Conservation (phyloP, 257 asterid genomes). For the Solanum sitiens region DNA sequence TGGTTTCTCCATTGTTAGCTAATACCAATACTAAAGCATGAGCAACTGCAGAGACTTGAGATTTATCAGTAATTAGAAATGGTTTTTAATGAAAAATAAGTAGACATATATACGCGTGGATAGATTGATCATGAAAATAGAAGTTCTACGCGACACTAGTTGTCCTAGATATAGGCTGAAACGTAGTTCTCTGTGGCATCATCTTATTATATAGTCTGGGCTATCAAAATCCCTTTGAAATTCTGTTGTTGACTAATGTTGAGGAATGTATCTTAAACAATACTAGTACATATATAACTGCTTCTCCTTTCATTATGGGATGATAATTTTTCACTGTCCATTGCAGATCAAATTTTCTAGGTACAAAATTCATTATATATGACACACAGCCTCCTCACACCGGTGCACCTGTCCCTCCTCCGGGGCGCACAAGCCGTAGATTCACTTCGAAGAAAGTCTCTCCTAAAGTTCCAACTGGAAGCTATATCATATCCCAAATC, state of each 20-base stretch:
- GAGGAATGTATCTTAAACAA: neutral
- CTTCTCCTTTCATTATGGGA: neutral
- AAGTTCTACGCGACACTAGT: neutral
- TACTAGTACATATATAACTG: neutral
- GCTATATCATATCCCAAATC: conserved; percentile 71
- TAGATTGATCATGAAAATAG: neutral
- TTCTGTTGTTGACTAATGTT: neutral
- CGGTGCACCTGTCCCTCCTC: conserved; percentile 41
- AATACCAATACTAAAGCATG: neutral
- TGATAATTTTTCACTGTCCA: neutral
- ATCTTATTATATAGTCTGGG: neutral
- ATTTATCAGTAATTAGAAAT: neutral
- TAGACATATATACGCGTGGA: neutral
- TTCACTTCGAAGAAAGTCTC: conserved; percentile 56
- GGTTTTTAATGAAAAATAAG: neutral
- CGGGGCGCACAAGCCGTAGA: conserved; percentile 68
- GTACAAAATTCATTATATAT: conserved; percentile 87
- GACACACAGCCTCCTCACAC: conserved; percentile 72
- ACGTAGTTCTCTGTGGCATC: neutral
- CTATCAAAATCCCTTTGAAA: neutral
- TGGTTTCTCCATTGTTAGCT: neutral
- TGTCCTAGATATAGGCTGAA: neutral
- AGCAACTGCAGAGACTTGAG: neutral
- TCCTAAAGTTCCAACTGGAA: conserved; percentile 30
- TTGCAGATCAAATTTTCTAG: conserved; percentile 85